Base-by-base conservation (phyloP, 106 monocot genomes). In the Apostasia ramifera region DNA sequence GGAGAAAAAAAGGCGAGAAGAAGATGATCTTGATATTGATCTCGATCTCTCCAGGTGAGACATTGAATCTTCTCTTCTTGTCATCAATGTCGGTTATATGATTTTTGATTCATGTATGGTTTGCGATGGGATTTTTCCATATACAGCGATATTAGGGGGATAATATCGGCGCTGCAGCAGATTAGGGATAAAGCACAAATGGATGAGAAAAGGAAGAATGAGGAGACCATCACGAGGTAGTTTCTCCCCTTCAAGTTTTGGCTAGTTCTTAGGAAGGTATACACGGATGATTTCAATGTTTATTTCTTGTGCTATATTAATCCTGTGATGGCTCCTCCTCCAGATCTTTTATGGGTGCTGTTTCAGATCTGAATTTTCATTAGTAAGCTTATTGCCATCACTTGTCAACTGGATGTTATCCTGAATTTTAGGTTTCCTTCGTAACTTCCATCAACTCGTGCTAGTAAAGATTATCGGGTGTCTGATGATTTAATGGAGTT, bases 121-220 rank as follows among this genome's bases (percentile, higher is more conserved):
- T 59, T 53, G 49, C 9, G 37, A 40, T 40, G 44, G 37, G 61
- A 70, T 66, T 61, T 38, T 57, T 6, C 58, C 41, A 38, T 13
- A 57, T 63, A 2, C 80, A 92, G 91, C 56, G 91, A 92, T 60
- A 78, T 92, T 46, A 88, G 88, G 51, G 88, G 81, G 71, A 88
- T 92, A 63, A 63, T 92, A 41, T 65, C 81, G 72, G 85, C 88
- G 45, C 71, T 92, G 64, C 82, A 88, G 60, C 82, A 82, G 60
- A 85, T 92, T 74, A 88, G 73, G 73, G 92, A 92, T 5, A 92
- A 92, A 76, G 79, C 92, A 26, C 88, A 81, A 74, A 88, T 83
- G 76, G 92, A 92, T 58, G 92, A 79, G 40, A 85, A 81, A 68
- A 88, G 85, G 83, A 92, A 88, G 78, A 85, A 60, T 39, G 88